Evolutionary conservation across 306 rosid species (phyloP).

Genomic region (Psophocarpus tetragonolobus): DNA sequence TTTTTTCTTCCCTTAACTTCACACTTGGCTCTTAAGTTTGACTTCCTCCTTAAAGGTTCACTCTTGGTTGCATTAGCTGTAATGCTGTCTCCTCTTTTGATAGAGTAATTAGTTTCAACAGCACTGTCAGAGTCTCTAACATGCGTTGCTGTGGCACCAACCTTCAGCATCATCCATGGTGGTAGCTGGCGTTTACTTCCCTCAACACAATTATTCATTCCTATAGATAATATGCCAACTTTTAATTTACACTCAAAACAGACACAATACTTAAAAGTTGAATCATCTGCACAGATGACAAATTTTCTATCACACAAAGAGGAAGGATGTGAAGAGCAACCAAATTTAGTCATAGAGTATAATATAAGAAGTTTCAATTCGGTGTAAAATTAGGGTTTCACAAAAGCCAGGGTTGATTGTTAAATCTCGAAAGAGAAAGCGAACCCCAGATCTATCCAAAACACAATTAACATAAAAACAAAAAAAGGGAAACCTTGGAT

Average conservation of each 20-base stretch:
- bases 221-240: slow-evolving; percentile 20
- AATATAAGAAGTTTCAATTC: neutral
- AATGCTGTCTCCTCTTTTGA: slow-evolving; percentile 35
- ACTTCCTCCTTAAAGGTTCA: slow-evolving; percentile 38
- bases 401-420: neutral
- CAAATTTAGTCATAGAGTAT: neutral
- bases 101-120: slow-evolving; percentile 30
- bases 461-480: neutral
- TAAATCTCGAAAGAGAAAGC: neutral
- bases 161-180: slow-evolving; percentile 67
- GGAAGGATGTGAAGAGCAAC: neutral
- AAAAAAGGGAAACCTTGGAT: neutral
- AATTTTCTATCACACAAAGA: neutral
- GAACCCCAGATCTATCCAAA: neutral
- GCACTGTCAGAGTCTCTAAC: slow-evolving; percentile 36
- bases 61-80: slow-evolving; percentile 29
- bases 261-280: neutral
- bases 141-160: slow-evolving; percentile 40
- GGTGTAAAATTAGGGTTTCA: slow-evolving; percentile 33
- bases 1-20: slow-evolving; percentile 42
- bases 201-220: slow-evolving; percentile 42
- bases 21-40: slow-evolving; percentile 31
- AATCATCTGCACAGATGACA: slow-evolving; percentile 13
- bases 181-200: slow-evolving; percentile 70
- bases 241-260: slow-evolving; percentile 1